A percentile compares a stretch with the other conserved stretches of the same genome.
Conservation (phyloP, 1,139 yeast species). For the Suhomyces chickasaworum region DNA sequence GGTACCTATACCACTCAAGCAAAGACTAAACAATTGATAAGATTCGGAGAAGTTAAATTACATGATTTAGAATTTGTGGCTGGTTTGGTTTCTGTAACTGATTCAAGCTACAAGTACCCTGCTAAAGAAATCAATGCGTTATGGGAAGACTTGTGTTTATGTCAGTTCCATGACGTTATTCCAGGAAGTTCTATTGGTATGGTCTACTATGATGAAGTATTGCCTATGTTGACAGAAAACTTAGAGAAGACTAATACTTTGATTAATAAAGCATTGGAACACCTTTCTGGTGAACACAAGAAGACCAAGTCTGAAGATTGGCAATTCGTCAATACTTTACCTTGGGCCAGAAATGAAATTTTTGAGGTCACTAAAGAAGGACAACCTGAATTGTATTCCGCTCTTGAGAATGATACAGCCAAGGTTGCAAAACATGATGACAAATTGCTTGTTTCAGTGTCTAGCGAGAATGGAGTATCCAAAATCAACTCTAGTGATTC, state of each 20-base stretch:
- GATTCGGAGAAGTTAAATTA: constrained; percentile 73
- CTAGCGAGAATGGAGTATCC: constrained; percentile 19
- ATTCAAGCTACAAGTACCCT: constrained; percentile 66
- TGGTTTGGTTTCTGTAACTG: constrained; percentile 65
- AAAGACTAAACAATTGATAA: constrained; percentile 74
- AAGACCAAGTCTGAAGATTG: constrained; percentile 18
- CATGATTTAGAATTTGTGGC: constrained; percentile 88
- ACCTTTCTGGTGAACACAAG: constrained; percentile 11
- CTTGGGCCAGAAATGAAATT: constrained; percentile 67
- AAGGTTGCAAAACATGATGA: constrained; percentile 2
- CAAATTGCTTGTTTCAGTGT: constrained; percentile 16
- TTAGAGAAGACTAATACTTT: constrained; percentile 55
- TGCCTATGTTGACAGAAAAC: constrained; percentile 68
- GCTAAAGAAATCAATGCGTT: constrained; percentile 60
- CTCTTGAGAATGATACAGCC: constrained; percentile 5
- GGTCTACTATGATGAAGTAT: constrained; percentile 92
- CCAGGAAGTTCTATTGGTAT: constrained; percentile 96
- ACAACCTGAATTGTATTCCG: constrained; percentile 15
- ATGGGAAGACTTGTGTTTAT: constrained; percentile 87
- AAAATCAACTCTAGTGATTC: constrained; percentile 21
- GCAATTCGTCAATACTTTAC: constrained; percentile 57
- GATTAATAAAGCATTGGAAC: constrained; percentile 50
- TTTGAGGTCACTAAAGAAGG: constrained; percentile 32
- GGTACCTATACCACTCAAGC: constrained; percentile 97
- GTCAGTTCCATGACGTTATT: constrained; percentile 95